These are phyloP conservation scores for Vicia sativa DNA, from an alignment of 306 rosid species.

Conservation along the genomic window DNA sequence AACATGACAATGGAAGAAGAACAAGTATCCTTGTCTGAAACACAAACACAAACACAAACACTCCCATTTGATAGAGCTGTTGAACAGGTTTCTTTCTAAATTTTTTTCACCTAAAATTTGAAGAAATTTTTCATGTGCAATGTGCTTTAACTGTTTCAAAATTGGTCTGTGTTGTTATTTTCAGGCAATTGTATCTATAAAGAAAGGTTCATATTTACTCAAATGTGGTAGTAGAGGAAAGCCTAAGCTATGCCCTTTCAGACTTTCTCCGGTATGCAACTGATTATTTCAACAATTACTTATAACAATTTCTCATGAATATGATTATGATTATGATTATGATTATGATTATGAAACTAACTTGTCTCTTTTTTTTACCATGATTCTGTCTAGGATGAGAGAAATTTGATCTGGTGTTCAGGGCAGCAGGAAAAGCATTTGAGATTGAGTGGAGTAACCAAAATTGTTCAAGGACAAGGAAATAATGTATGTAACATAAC, in stretches of 20 bases:
- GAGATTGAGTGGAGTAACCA: slow-evolving; percentile 61
- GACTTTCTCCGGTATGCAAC: slow-evolving; percentile 69
- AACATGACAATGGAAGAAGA: slow-evolving; percentile 60
- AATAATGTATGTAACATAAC: slow-evolving; percentile 60
- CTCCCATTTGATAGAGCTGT: slow-evolving; percentile 73
- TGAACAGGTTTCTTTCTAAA: slow-evolving; percentile 73
- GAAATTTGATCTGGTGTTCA: slow-evolving; percentile 78
- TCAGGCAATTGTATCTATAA: slow-evolving; percentile 84
- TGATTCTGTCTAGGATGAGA: slow-evolving; percentile 75
- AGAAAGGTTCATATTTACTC: slow-evolving; percentile 82
- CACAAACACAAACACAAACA: slow-evolving; percentile 28
- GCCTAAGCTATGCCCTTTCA: slow-evolving; percentile 77
- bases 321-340: no score
- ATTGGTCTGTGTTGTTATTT: slow-evolving; percentile 22
- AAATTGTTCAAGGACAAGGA: slow-evolving; percentile 69
- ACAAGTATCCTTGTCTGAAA: slow-evolving; percentile 52
- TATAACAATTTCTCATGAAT: no score
- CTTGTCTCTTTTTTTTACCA: not conserved
- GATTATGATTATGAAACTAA: no score
- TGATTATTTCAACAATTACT: no score
- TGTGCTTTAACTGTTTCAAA: slow-evolving; percentile 26
- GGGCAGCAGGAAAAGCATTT: slow-evolving; percentile 74
- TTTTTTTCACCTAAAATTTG: slow-evolving; percentile 13
- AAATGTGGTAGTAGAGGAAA: slow-evolving; percentile 80
- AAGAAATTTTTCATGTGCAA: slow-evolving; percentile 5